These are phyloP conservation scores for Solanum dulcamara DNA, from an alignment of 257 asterid genomes.

Conservation along the genomic window DNA sequence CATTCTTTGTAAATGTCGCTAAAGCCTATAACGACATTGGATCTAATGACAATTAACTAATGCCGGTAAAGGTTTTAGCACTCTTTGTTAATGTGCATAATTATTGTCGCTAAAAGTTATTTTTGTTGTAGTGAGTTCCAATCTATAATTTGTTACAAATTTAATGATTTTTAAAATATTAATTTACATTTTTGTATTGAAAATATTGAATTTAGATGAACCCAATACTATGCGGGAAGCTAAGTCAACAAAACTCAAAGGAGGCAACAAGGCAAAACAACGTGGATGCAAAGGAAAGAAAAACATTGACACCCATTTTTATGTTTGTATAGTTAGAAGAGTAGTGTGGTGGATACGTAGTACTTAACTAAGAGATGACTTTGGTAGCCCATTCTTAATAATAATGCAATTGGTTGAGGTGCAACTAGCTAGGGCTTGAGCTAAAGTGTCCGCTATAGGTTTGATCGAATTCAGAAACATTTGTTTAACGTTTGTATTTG, in stretches of 20 bases:
- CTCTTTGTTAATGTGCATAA: too few relatives aligned
- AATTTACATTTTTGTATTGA: not conserved
- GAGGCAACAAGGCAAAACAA: conserved; percentile 13
- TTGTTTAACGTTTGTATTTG: not conserved
- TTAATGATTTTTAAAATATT: not conserved
- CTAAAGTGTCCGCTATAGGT: rapidly evolving
- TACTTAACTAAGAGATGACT: not conserved
- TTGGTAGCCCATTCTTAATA: not conserved
- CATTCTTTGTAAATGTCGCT: too few relatives aligned
- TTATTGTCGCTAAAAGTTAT: too few relatives aligned
- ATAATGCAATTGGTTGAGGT: not conserved
- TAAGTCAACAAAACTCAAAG: not conserved
- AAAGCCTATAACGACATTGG: too few relatives aligned
- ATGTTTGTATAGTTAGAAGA: not conserved
- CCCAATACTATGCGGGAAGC: not conserved
- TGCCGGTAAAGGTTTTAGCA: too few relatives aligned
- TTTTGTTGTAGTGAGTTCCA: too few relatives aligned
- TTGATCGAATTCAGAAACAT: not conserved
- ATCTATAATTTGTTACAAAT: not conserved
- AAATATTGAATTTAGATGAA: not conserved
- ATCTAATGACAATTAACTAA: too few relatives aligned
- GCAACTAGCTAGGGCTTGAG: not conserved
- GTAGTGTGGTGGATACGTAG: not conserved
- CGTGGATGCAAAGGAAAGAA: conserved; percentile 18
- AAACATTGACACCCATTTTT: not conserved